A percentile compares a stretch with the other conserved stretches of the same genome.
Conservation (phyloP, 306 rosid genomes). For the Cucumis sativus region DNA sequence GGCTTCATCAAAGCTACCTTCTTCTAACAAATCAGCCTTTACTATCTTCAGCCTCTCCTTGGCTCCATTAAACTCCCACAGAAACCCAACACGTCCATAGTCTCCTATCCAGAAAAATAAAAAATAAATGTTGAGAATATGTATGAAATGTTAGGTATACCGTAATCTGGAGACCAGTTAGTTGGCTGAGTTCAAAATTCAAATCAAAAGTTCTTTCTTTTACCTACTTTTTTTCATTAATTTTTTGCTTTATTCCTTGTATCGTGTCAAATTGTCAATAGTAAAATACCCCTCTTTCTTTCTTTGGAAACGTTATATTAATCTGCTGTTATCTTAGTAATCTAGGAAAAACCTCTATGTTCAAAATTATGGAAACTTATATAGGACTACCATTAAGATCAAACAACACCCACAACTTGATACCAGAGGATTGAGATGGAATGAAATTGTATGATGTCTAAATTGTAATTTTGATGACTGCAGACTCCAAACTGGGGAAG, state of each 20-base stretch:
- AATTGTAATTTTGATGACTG: neutral
- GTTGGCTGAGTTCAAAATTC: neutral
- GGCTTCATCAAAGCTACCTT: constrained; percentile 69
- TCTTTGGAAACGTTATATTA: too few relatives aligned
- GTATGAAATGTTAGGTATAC: neutral
- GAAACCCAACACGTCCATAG: constrained; percentile 43
- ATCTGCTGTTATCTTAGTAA: too few relatives aligned
- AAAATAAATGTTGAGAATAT: neutral
- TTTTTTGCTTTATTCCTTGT: neutral
- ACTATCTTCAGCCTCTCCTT: constrained; percentile 48
- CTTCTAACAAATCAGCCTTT: constrained; percentile 49
- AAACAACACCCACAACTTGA: neutral
- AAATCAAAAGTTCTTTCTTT: neutral
- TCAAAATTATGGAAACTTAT: neutral
- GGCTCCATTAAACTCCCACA: constrained; percentile 47
- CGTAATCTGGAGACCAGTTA: too few relatives aligned
- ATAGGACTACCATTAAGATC: neutral
- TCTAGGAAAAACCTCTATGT: neutral
- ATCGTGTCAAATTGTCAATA: neutral
- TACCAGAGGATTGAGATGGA: neutral
- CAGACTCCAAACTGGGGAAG: neutral
- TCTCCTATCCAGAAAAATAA: constrained; percentile 21
- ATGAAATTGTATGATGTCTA: neutral
- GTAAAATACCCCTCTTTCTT: neutral
- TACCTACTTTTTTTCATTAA: neutral